phyloP scores from a whole-genome alignment of 2,329 filamentous ascomycete genomes.

The Lithohypha guttulata region DNA sequence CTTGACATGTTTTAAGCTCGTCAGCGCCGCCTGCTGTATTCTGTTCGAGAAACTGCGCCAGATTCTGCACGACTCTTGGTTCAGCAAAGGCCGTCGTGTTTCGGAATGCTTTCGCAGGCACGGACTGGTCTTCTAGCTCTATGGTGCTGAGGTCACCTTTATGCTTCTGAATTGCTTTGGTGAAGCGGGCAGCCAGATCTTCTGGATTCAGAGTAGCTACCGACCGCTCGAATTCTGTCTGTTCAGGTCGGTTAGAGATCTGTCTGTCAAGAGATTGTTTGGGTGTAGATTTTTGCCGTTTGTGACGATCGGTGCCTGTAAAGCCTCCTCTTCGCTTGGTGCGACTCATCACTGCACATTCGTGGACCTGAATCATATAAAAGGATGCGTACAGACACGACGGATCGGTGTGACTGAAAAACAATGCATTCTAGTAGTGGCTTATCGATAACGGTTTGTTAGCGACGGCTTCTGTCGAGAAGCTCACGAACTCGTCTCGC shows the following conservation, averaged over 20 bases:
- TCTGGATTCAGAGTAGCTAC: conserved; percentile 74
- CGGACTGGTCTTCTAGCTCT: conserved; percentile 70
- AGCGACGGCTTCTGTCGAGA: too few relatives aligned
- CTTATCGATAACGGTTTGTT: too few relatives aligned
- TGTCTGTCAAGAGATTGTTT: too few relatives aligned
- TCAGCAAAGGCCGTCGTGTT: conserved; percentile 69
- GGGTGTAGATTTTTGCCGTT: too few relatives aligned
- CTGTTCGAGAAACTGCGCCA: conserved; percentile 67
- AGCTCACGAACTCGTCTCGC: too few relatives aligned
- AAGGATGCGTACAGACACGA: too few relatives aligned
- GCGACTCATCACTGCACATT: too few relatives aligned
- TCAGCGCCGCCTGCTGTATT: conserved; percentile 43
- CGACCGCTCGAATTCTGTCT: conserved; percentile 62
- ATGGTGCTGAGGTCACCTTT: conserved; percentile 63
- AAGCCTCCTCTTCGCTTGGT: too few relatives aligned
- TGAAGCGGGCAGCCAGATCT: conserved; percentile 74
- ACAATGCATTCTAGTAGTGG: too few relatives aligned
- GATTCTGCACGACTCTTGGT: conserved; percentile 56
- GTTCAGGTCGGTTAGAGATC: not conserved
- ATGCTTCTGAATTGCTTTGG: conserved; percentile 64
- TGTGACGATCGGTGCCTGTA: too few relatives aligned
- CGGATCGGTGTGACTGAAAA: too few relatives aligned
- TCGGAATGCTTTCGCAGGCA: conserved; percentile 66
- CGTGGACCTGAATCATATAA: too few relatives aligned
- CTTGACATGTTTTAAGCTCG: conserved; percentile 54